A percentile compares a stretch with the other conserved stretches of the same genome.
Evolutionary conservation across 768 basidiomycete genomes (phyloP).

Genomic region (Candolleomyces eurysporus): DNA sequence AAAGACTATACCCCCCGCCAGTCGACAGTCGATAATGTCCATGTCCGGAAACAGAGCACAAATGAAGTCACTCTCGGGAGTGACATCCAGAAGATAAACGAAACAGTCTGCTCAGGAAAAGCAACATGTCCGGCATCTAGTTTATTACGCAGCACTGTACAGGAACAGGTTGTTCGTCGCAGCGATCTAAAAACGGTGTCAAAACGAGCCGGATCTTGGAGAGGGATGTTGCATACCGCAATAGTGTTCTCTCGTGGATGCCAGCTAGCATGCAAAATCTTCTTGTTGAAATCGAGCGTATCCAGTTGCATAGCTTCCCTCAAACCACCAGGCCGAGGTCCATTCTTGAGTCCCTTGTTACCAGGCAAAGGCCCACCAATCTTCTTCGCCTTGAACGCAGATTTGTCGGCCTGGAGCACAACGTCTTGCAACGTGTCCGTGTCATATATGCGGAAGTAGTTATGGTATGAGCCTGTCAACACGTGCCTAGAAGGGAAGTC

Average conservation of each 20-base stretch:
- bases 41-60: conserved; percentile 1
- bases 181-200: conserved; percentile 62
- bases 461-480: conserved; percentile 99
- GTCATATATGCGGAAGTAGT: conserved; percentile 99
- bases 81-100: neutral
- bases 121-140: conserved; percentile 13
- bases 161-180: conserved; percentile 96
- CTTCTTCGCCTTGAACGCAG: conserved; percentile 99
- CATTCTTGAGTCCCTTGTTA: conserved; percentile 74
- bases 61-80: conserved; percentile 10
- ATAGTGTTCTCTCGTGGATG: conserved; percentile 98
- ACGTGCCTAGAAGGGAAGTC: conserved; percentile 63
- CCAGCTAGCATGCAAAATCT: conserved; percentile 95
- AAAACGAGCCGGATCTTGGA: neutral
- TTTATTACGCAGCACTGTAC: conserved; percentile 65
- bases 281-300: conserved; percentile 93
- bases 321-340: conserved; percentile 65
- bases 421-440: conserved; percentile 84
- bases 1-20: neutral
- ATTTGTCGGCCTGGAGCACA: conserved; percentile 97
- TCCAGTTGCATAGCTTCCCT: conserved; percentile 88
- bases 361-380: conserved; percentile 83
- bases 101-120: conserved; percentile 1
- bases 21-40: conserved; percentile 1
- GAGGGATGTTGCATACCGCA: conserved; percentile 58